Evolutionary conservation across 768 basidiomycete species (phyloP), one percentile per base, ranked within the genome.

Genomic region (Agaricus blazei): DNA sequence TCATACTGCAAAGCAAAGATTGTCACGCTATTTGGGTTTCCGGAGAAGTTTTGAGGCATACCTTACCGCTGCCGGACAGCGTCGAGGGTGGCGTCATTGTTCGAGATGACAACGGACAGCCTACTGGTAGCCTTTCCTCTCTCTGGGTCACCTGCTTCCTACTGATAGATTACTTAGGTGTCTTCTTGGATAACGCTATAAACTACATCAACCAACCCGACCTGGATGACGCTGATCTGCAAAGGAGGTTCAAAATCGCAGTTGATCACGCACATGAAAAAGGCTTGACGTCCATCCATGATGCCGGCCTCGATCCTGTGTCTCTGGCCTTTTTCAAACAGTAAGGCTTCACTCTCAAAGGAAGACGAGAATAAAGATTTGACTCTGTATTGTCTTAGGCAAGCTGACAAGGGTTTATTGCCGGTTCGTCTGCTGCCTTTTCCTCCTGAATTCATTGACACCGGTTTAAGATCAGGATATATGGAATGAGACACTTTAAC

Each of bases 21-120:
- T 86, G 85, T 5, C 94, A 96, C 69, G 92, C 90, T 0, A 73
- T 90, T 5, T 96, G 94, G 94, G 83, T 92, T 11, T 93, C 90
- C 3, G 72, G 75, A 3, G 76, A 69, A 44, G 80, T 85, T 2
- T 70, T 95, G 3, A 70, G 77, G 54, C 60, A 63, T 1, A 85
- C 88, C 62, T 69, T 75, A 8, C 81, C 84, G 14, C 76, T 92
- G 24, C 90, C 93, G 2, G 73, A 79, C 6, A 64, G 71, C 24
- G 79, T 95, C 1, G 87, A 90, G 44, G 95, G 94, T 5, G 94
- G 94, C 4, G 63, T 88, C 36, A 87, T 96, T 51, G 67, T 92
- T 12, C 82, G 88, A 8, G 85, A 93, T 67, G 68, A 67, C 2
- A 52, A 66, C 27, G 90, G 89, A 11, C 68, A 76, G 28, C 88